Percentiles rank a stretch among this genome's conserved stretches.
phyloP scores from a whole-genome alignment of 768 basidiomycete genomes.

The Tulasnella sp. region DNA sequence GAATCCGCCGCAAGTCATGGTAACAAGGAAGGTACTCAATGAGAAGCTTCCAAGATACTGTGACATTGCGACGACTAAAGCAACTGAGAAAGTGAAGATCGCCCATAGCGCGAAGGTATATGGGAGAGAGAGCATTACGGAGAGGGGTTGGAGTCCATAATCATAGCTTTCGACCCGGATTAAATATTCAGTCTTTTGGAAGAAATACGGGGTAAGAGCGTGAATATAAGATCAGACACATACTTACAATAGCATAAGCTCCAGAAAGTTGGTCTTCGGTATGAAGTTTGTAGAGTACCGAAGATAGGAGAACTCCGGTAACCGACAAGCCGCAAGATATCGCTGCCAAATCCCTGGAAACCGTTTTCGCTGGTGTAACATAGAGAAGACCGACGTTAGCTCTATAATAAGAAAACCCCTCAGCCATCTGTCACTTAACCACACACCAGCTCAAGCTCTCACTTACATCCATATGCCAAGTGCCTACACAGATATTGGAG shows the following conservation, averaged over 20 bases:
- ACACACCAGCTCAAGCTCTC: too few relatives aligned
- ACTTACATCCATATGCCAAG: constrained; percentile 9
- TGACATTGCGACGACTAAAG: too few relatives aligned
- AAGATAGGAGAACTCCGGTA: neutral
- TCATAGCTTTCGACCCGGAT: constrained; percentile 11
- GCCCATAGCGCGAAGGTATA: constrained; percentile 10
- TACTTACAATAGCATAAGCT: constrained; percentile 10
- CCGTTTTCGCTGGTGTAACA: neutral
- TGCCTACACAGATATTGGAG: neutral
- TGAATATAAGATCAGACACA: neutral
- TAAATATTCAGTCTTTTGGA: constrained; percentile 7
- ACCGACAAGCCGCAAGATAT: neutral
- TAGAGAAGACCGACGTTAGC: neutral
- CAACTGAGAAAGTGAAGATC: too few relatives aligned
- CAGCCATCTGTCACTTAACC: too few relatives aligned
- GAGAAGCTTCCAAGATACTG: too few relatives aligned
- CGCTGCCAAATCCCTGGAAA: neutral
- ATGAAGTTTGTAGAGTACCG: constrained; percentile 2
- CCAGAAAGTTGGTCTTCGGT: neutral
- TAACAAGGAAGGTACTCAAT: too few relatives aligned
- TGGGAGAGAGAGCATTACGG: constrained; percentile 3
- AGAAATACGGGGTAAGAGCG: neutral
- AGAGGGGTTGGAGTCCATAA: constrained; percentile 11
- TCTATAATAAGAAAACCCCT: too few relatives aligned
- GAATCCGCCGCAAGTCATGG: too few relatives aligned